phyloP scores from a whole-genome alignment of 495 filamentous ascomycete species.

The Bombardia bombarda region DNA sequence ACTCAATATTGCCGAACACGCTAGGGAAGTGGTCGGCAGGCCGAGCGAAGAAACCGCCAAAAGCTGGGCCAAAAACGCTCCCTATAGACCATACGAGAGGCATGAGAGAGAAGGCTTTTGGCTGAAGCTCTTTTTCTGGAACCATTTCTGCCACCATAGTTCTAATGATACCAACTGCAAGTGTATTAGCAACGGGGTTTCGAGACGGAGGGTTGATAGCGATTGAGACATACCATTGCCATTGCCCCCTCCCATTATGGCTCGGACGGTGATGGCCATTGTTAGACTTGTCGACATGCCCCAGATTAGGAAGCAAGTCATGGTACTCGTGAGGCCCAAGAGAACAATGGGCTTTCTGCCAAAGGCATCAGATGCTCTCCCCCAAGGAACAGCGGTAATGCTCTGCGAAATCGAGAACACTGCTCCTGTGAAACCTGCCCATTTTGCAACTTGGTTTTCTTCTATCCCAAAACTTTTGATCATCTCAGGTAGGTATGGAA shows the following conservation, averaged over 20 bases:
- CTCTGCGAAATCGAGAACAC: constrained; percentile 68
- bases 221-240: constrained; percentile 53
- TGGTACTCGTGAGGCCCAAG: constrained; percentile 59
- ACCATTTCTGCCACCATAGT: constrained; percentile 74
- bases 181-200: not conserved
- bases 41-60: constrained; percentile 78
- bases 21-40: constrained; percentile 62
- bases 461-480: constrained; percentile 71
- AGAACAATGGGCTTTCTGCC: constrained; percentile 74
- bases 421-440: constrained; percentile 64
- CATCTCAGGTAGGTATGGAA: constrained; percentile 89
- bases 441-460: constrained; percentile 64
- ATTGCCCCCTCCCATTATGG: constrained; percentile 57
- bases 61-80: constrained; percentile 78
- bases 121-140: constrained; percentile 72
- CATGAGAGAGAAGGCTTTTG: constrained; percentile 77
- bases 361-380: constrained; percentile 61
- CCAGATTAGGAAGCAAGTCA: constrained; percentile 64
- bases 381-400: constrained; percentile 70
- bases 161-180: constrained; percentile 54
- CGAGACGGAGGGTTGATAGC: constrained; percentile 4
- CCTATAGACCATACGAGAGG: constrained; percentile 75
- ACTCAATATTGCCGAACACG: constrained; percentile 56
- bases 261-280: constrained; percentile 63
- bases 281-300: constrained; percentile 66